Evolutionary conservation across 768 basidiomycete species (phyloP), one percentile per base, ranked within the genome.

Genomic region (Phaffia tasmanica): DNA sequence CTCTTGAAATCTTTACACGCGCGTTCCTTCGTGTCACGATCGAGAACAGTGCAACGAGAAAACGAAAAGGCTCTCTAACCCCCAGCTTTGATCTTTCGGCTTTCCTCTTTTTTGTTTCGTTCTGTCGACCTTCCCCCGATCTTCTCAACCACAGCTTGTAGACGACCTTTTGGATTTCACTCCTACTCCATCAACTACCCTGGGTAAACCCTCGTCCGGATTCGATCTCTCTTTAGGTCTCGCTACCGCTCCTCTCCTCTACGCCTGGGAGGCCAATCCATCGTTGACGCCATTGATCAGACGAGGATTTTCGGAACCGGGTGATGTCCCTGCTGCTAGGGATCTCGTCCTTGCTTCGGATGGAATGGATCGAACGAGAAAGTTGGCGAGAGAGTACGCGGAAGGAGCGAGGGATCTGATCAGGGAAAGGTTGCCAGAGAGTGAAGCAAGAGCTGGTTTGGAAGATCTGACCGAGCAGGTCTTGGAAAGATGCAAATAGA

Each of bases 131-230:
- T n/a, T 3, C 25, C n/a, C 49, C 49, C 49, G 15, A 50, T 14
- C 49, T n/a, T 50, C 49, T n/a, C n/a, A 50, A 50, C 42, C 11
- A 49, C 72, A 94, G 91, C 86, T 99, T 14, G 86, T 98, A 57
- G 95, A 99, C 74, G 95, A 99, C 74, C 83, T 92, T 47, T 79
- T 99, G 3, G 95, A 98, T 78, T 98, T 90, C 74, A 58, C 66
- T 21, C 60, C 67, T n/a, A 87, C 92, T 58, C 84, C 87, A 0
- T 86, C 85, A 15, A 81, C 83, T 6, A 53, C 51, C 16, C 83
- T 98, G 16, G 94, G 94, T 47, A 98, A 98, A 78, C 95, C 95
- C 0, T 74, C 74, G 25, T 85, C 86, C 0, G 88, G 88, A 21
- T 87, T 89, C 1, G 90, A 92, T 74, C 80, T 91, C 19, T 83